Evolutionary conservation across 352 stramenopile genomes (phyloP).

Genomic region (Phytophthora pinifolia): DNA sequence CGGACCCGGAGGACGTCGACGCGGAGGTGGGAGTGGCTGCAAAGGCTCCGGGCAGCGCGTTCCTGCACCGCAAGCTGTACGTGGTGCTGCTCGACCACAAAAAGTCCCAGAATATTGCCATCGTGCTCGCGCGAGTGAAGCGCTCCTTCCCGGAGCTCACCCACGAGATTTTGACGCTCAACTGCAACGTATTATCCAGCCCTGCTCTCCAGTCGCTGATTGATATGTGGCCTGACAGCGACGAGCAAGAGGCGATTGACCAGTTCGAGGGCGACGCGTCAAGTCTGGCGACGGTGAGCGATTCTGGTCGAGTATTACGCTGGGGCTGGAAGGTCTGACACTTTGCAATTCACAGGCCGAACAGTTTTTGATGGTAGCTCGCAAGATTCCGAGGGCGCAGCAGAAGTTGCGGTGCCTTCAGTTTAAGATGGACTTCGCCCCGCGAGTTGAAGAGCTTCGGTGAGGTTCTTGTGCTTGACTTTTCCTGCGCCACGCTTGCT

Average conservation of each 20-base stretch:
- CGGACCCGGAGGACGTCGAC: conserved; percentile 19
- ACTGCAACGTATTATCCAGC: conserved; percentile 61
- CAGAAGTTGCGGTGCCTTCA: conserved; percentile 77
- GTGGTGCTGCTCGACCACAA: conserved; percentile 79
- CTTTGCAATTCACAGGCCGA: conserved; percentile 43
- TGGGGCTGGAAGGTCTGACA: neutral
- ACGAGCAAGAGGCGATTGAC: conserved; percentile 72
- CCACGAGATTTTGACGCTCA: conserved; percentile 60
- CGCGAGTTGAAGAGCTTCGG: conserved; percentile 71
- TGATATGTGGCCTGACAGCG: conserved; percentile 80
- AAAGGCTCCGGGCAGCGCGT: conserved; percentile 19
- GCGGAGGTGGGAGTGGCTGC: conserved; percentile 4
- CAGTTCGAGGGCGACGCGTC: conserved; percentile 54
- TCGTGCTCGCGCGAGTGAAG: conserved; percentile 77
- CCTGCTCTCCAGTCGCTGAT: conserved; percentile 74
- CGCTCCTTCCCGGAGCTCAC: conserved; percentile 56
- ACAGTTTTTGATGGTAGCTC: conserved; percentile 67
- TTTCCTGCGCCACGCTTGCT: neutral
- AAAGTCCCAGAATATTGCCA: conserved; percentile 86
- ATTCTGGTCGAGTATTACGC: too few relatives aligned
- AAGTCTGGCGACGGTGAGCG: conserved; percentile 46
- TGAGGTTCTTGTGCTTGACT: conserved; percentile 19
- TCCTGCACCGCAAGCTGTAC: conserved; percentile 48
- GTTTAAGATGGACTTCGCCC: conserved; percentile 78
- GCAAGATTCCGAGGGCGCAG: conserved; percentile 58